Evolutionary conservation across 1,284 basidiomycete species (phyloP).

Genomic region (Naganishia liquefaciens): DNA sequence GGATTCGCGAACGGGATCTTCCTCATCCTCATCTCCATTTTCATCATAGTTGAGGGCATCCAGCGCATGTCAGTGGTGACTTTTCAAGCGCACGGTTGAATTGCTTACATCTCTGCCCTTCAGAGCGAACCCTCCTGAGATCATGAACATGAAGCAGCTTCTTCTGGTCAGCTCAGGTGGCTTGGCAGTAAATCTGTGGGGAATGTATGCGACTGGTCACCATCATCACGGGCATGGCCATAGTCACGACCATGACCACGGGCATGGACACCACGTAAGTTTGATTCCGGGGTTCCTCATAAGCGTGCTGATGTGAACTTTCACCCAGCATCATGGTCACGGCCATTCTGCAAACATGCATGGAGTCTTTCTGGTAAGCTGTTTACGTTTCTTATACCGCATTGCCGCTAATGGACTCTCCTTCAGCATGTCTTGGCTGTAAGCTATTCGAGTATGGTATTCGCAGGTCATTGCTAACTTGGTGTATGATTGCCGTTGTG

Average conservation of each 20-base stretch:
- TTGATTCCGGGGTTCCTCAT: background rate
- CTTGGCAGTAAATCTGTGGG: slow-evolving; percentile 91
- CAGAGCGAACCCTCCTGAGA: slow-evolving; percentile 91
- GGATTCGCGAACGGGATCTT: slow-evolving; percentile 98
- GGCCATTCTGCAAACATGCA: slow-evolving; percentile 84
- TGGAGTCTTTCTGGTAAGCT: slow-evolving; percentile 89
- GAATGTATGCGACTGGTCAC: slow-evolving; percentile 98
- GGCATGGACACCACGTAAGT: slow-evolving; percentile 36
- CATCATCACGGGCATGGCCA: slow-evolving; percentile 64
- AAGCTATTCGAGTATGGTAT: slow-evolving; percentile 20
- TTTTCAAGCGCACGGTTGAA: no score
- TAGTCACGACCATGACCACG: slow-evolving; percentile 36
- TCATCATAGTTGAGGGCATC: slow-evolving; percentile 97
- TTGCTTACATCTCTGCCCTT: background rate
- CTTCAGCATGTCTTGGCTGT: slow-evolving; percentile 46
- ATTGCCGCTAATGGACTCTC: background rate
- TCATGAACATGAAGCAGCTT: slow-evolving; percentile 87
- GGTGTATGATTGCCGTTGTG: background rate
- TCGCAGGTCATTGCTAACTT: background rate
- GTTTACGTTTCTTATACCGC: background rate
- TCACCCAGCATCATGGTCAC: slow-evolving; percentile 42
- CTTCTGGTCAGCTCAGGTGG: slow-evolving; percentile 86
- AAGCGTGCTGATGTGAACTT: slow-evolving; percentile 36
- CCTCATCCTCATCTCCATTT: slow-evolving; percentile 91
- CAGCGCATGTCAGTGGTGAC: slow-evolving; percentile 73